These are phyloP conservation scores for Thinopyrum elongatum DNA, from an alignment of 176 grass and related monocot species.

Conservation along the genomic window DNA sequence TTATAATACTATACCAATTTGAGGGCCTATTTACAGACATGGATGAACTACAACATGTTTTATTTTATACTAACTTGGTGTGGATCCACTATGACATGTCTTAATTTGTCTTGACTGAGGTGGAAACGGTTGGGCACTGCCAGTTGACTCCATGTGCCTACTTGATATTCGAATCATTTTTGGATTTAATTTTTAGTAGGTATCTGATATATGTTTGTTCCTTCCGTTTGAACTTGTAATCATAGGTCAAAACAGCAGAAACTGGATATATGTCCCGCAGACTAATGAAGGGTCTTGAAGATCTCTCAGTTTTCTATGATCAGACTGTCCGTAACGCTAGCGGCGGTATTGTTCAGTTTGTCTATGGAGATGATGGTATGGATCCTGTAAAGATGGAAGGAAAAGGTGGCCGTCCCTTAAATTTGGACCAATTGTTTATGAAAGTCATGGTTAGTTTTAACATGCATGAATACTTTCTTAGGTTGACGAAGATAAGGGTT, in stretches of 20 bases:
- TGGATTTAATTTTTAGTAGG: neutral
- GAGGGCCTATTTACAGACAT: neutral
- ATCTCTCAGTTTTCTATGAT: slow-evolving; percentile 92
- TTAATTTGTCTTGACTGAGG: neutral
- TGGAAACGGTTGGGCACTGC: neutral
- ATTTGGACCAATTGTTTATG: slow-evolving; percentile 95
- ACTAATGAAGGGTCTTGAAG: slow-evolving; percentile 96
- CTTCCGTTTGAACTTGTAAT: slow-evolving; percentile 19
- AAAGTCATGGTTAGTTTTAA: slow-evolving; percentile 85
- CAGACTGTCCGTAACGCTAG: slow-evolving; percentile 88
- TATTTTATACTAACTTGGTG: neutral
- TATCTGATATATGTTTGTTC: slow-evolving; percentile 22
- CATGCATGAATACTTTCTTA: neutral
- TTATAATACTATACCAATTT: neutral
- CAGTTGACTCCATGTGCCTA: neutral
- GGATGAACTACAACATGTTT: neutral
- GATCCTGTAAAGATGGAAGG: slow-evolving; percentile 99
- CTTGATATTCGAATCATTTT: neutral
- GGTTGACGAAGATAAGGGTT: slow-evolving; percentile 3
- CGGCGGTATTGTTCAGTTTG: slow-evolving; percentile 81
- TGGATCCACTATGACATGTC: neutral
- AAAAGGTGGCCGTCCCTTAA: slow-evolving; percentile 74
- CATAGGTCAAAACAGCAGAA: slow-evolving; percentile 98
- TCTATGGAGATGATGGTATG: slow-evolving; percentile 99
- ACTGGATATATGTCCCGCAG: slow-evolving; percentile 98